phyloP scores from a whole-genome alignment of 805 yeast genomes.

The Metschnikowia lochheadii region DNA sequence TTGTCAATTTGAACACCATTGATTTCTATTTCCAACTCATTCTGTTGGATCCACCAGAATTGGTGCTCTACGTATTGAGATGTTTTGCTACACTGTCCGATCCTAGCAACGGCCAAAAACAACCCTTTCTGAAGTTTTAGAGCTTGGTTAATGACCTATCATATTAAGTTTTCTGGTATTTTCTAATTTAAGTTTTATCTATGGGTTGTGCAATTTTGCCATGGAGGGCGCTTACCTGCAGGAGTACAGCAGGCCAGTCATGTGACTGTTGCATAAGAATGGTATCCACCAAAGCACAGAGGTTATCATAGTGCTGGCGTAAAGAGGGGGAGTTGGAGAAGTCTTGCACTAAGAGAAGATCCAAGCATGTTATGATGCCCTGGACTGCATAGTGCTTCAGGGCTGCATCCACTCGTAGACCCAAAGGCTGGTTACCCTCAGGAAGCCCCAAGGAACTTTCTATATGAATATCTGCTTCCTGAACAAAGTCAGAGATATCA shows the following conservation, averaged over 20 bases:
- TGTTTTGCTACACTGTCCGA: too few species aligned
- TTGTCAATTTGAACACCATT: too few species aligned
- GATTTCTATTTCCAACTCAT: too few species aligned
- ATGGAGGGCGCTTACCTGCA: conserved; percentile 3
- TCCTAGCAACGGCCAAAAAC: too few species aligned
- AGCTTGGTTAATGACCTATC: too few species aligned
- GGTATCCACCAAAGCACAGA: conserved; percentile 11
- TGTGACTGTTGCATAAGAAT: conserved; percentile 10
- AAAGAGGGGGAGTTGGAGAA: not conserved
- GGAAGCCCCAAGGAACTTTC: conserved; percentile 9
- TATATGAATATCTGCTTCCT: not conserved
- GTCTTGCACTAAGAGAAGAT: conserved; percentile 4
- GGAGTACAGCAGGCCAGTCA: conserved; percentile 13
- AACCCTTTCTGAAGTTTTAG: too few species aligned
- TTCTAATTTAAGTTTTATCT: too few species aligned
- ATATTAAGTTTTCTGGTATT: too few species aligned
- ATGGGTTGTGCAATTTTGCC: not conserved
- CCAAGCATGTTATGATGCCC: conserved; percentile 14
- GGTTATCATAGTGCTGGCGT: not conserved
- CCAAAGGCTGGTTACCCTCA: conserved; percentile 1
- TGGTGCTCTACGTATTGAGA: too few species aligned
- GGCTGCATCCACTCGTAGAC: conserved; percentile 8
- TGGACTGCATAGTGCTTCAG: conserved; percentile 15
- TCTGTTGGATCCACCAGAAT: too few species aligned
- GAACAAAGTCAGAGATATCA: conserved; percentile 10